phyloP scores from a whole-genome alignment of 768 basidiomycete species.

The Lactifluus subvellereus region DNA sequence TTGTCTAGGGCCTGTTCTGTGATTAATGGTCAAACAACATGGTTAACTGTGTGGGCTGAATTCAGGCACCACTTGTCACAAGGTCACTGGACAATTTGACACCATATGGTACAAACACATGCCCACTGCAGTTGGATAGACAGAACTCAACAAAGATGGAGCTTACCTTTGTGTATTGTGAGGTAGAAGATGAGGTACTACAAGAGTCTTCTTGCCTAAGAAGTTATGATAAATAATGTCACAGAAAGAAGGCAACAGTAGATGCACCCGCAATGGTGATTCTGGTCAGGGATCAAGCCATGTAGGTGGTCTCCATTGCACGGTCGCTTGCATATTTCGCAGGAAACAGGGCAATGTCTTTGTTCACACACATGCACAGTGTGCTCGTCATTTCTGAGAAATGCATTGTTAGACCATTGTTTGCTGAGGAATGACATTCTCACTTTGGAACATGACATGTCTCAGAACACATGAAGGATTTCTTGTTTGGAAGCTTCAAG shows the following conservation, averaged over 20 bases:
- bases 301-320: not conserved
- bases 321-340: not conserved
- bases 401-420: not conserved
- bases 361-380: not conserved
- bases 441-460: not conserved
- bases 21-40: conserved; percentile 28
- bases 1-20: conserved; percentile 17
- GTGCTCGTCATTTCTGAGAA: not conserved
- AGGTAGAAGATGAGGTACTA: not conserved
- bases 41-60: conserved; percentile 43
- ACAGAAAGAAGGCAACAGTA: not conserved
- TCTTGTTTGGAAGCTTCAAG: not conserved
- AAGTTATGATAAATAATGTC: not conserved
- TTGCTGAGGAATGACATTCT: not conserved
- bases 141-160: conserved; percentile 25
- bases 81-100: conserved; percentile 22
- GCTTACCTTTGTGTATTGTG: no score
- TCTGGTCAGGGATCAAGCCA: not conserved
- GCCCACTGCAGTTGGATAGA: conserved; percentile 52
- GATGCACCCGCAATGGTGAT: not conserved
- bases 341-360: not conserved
- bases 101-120: conserved; percentile 42
- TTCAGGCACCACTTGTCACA: conserved; percentile 38
- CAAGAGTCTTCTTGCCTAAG: not conserved
- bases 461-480: not conserved